Evolutionary conservation across 2,329 filamentous ascomycete genomes (phyloP).

Genomic region (Hypoxylon sp.): DNA sequence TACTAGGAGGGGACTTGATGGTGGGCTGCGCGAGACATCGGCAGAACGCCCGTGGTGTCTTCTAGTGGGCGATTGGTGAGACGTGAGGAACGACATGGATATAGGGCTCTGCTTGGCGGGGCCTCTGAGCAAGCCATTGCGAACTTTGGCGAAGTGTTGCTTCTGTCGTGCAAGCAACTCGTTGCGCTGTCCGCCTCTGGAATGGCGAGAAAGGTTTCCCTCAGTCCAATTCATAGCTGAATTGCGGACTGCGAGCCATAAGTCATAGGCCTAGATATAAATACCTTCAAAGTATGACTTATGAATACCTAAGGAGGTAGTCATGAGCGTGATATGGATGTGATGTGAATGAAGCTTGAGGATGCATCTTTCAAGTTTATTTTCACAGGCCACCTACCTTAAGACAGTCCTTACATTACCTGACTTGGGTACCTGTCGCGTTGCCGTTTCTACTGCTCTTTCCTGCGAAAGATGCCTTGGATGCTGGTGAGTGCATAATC

Average conservation of each 20-base stretch:
- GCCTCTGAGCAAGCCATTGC: slow-evolving; percentile 44
- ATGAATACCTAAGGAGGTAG: neutral
- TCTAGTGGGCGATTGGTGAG: slow-evolving; percentile 8
- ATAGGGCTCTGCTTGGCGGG: slow-evolving; percentile 44
- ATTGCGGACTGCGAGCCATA: neutral
- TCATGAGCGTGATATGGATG: slow-evolving; percentile 2
- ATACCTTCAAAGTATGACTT: slow-evolving; percentile 26
- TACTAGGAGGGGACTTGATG: slow-evolving; percentile 30
- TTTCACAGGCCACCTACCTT: neutral
- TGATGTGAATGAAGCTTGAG: neutral
- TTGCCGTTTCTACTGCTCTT: slow-evolving; percentile 5
- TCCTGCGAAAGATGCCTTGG: slow-evolving; percentile 9
- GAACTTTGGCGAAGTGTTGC: slow-evolving; percentile 56
- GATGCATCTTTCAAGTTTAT: neutral
- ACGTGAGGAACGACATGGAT: slow-evolving; percentile 43
- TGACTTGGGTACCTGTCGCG: neutral
- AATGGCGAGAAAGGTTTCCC: slow-evolving; percentile 54
- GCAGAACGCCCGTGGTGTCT: slow-evolving; percentile 3
- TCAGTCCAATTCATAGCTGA: slow-evolving; percentile 60
- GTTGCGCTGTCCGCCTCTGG: slow-evolving; percentile 47
- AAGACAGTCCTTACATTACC: neutral
- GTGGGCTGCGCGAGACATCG: slow-evolving; percentile 11
- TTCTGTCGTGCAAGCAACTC: slow-evolving; percentile 52
- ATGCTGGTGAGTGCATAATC: neutral
- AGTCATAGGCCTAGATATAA: slow-evolving; percentile 12